Evolutionary conservation across 768 basidiomycete species (phyloP).

Genomic region (Gloeopeniophorella convolvens): DNA sequence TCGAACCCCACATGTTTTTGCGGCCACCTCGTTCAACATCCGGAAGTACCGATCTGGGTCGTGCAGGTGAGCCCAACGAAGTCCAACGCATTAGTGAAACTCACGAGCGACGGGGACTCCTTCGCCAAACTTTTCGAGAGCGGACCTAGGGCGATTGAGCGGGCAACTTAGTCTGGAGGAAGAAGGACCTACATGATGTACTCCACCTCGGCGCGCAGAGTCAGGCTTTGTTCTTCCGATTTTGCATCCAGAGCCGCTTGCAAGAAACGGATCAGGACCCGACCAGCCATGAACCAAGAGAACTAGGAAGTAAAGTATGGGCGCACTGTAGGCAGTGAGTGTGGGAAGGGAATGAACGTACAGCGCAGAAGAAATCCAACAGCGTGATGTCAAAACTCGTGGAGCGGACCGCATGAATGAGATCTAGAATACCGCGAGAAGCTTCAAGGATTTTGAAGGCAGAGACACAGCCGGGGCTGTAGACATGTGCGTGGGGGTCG

Average conservation of each 20-base stretch:
- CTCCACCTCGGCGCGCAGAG: constrained; percentile 55
- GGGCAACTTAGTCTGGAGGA: neutral
- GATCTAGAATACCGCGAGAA: constrained; percentile 58
- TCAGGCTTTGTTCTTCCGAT: constrained; percentile 49
- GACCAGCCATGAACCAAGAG: constrained; percentile 63
- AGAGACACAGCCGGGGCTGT: constrained; percentile 53
- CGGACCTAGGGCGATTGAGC: constrained; percentile 34
- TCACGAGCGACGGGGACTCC: constrained; percentile 57
- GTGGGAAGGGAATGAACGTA: constrained; percentile 28
- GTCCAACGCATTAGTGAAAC: constrained; percentile 17
- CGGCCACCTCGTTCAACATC: constrained; percentile 42
- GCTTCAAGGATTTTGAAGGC: constrained; percentile 63
- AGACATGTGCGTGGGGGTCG: constrained; percentile 66
- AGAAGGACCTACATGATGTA: constrained; percentile 51
- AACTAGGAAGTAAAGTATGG: constrained; percentile 34
- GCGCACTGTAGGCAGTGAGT: neutral
- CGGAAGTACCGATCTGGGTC: constrained; percentile 42
- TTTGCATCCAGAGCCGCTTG: constrained; percentile 55
- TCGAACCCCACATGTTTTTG: constrained; percentile 24
- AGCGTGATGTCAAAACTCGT: constrained; percentile 70
- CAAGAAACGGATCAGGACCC: constrained; percentile 60
- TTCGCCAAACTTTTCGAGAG: constrained; percentile 56
- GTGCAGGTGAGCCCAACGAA: neutral
- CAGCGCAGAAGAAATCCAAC: constrained; percentile 63
- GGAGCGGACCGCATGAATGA: constrained; percentile 58